Percentiles rank a stretch among this genome's conserved stretches.
Conservation (phyloP, 805 yeast species). For the Yamadazyma kitorensis region DNA sequence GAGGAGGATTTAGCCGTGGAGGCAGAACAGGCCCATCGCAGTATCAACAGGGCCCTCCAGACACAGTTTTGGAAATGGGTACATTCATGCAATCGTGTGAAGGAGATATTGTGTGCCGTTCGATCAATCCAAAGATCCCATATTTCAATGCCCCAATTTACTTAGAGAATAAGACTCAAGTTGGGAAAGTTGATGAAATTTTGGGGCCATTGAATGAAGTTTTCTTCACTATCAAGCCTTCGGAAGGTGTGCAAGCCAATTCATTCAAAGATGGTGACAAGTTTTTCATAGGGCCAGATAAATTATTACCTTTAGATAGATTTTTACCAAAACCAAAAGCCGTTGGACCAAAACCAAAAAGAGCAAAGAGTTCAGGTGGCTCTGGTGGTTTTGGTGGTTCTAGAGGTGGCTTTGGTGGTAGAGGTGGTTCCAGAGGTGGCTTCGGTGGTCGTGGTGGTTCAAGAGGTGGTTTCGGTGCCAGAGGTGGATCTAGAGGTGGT, state of each 20-base stretch:
- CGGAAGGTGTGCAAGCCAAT: slow-evolving; percentile 92
- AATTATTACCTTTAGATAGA: slow-evolving; percentile 91
- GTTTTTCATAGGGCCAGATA: slow-evolving; percentile 93
- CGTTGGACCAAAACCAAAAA: slow-evolving; percentile 77
- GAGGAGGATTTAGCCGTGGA: slow-evolving; percentile 69
- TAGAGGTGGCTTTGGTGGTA: slow-evolving; percentile 33
- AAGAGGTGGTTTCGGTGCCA: slow-evolving; percentile 45
- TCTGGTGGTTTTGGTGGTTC: slow-evolving; percentile 44
- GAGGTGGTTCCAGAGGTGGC: slow-evolving; percentile 34
- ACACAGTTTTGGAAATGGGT: slow-evolving; percentile 92
- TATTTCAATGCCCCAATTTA: slow-evolving; percentile 98
- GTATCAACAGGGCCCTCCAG: slow-evolving; percentile 93
- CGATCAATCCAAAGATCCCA: slow-evolving; percentile 91
- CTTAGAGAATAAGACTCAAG: slow-evolving; percentile 91
- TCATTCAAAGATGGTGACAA: slow-evolving; percentile 96
- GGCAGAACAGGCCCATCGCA: slow-evolving; percentile 69
- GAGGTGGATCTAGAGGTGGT: slow-evolving; percentile 43
- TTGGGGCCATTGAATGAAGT: slow-evolving; percentile 97
- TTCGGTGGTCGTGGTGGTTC: slow-evolving; percentile 37
- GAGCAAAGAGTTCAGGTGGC: slow-evolving; percentile 60
- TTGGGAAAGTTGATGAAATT: slow-evolving; percentile 98
- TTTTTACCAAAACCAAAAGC: slow-evolving; percentile 95
- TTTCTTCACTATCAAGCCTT: slow-evolving; percentile 93
- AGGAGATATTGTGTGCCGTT: slow-evolving; percentile 95
- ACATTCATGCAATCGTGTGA: slow-evolving; percentile 88